phyloP scores from a whole-genome alignment of 2,329 filamentous ascomycete species.

The Neonectria faginata region DNA sequence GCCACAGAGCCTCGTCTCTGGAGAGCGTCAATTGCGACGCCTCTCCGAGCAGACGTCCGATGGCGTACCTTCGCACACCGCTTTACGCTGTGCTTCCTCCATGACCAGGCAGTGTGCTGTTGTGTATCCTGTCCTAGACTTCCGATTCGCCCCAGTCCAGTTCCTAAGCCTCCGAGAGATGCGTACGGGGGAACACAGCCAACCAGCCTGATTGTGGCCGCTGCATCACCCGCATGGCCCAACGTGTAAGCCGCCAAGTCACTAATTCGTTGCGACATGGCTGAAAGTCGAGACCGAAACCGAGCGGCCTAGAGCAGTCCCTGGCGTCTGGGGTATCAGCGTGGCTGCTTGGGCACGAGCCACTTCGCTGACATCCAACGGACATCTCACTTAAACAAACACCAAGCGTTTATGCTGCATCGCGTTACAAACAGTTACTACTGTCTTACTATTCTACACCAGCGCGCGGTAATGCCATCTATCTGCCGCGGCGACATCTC shows the following conservation, averaged over 20 bases:
- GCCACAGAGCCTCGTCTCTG: constrained; percentile 16
- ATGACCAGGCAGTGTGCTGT: constrained; percentile 4
- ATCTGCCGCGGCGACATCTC: constrained; percentile 12
- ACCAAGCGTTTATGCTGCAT: neutral
- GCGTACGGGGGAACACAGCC: constrained; percentile 7
- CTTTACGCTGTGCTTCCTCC: constrained; percentile 4
- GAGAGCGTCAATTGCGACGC: constrained; percentile 1
- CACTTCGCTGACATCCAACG: too few relatives aligned
- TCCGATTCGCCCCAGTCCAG: constrained; percentile 15
- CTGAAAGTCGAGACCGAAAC: too few relatives aligned
- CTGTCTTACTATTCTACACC: neutral
- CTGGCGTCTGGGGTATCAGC: too few relatives aligned
- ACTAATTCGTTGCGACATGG: too few relatives aligned
- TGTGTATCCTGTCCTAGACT: constrained; percentile 5
- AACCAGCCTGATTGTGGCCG: constrained; percentile 4
- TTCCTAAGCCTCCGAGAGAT: constrained; percentile 6
- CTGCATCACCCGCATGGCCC: constrained; percentile 16
- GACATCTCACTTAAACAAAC: too few relatives aligned
- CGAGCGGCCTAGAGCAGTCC: too few relatives aligned
- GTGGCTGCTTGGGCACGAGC: too few relatives aligned
- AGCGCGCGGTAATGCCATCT: constrained; percentile 6
- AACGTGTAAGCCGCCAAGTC: neutral
- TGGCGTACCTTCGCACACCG: constrained; percentile 18
- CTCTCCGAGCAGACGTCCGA: constrained; percentile 10
- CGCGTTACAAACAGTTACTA: neutral